Percentiles rank a stretch among this genome's conserved stretches.
Evolutionary conservation across 2,329 filamentous ascomycete species (phyloP).

Genomic region (Cladosporium oxysporum): DNA sequence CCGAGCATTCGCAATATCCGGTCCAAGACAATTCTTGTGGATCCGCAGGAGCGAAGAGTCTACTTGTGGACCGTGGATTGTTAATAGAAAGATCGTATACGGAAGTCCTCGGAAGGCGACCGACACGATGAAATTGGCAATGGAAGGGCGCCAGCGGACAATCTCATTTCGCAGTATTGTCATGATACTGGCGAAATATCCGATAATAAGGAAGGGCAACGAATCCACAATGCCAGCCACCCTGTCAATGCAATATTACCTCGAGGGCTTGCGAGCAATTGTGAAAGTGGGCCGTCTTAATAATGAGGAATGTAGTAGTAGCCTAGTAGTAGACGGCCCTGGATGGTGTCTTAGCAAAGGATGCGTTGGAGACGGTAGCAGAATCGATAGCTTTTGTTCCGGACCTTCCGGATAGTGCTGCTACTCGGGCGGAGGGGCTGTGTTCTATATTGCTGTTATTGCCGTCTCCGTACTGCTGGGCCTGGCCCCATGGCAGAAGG

Average conservation of each 20-base stretch:
- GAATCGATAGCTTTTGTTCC: constrained; percentile 1
- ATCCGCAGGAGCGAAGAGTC: background rate
- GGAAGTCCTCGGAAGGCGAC: background rate
- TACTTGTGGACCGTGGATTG: background rate
- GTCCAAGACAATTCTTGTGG: background rate
- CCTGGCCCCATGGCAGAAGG: background rate
- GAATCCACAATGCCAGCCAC: background rate
- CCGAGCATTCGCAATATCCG: background rate
- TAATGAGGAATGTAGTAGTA: background rate
- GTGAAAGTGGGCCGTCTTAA: background rate
- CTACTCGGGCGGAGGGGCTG: background rate
- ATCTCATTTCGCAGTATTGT: background rate
- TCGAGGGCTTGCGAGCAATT: background rate
- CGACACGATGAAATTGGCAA: background rate
- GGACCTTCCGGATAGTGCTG: background rate
- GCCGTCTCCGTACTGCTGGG: background rate
- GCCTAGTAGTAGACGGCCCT: background rate
- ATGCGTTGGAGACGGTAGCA: background rate
- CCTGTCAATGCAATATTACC: background rate
- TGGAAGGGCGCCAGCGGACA: background rate
- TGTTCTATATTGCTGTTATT: background rate
- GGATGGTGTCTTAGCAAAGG: background rate
- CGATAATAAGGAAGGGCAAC: background rate
- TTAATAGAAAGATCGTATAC: background rate
- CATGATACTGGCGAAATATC: background rate